A percentile compares a stretch with the other conserved stretches of the same genome.
Evolutionary conservation across 805 yeast genomes (phyloP).

Genomic region (Jamesozyma jinghongensis): DNA sequence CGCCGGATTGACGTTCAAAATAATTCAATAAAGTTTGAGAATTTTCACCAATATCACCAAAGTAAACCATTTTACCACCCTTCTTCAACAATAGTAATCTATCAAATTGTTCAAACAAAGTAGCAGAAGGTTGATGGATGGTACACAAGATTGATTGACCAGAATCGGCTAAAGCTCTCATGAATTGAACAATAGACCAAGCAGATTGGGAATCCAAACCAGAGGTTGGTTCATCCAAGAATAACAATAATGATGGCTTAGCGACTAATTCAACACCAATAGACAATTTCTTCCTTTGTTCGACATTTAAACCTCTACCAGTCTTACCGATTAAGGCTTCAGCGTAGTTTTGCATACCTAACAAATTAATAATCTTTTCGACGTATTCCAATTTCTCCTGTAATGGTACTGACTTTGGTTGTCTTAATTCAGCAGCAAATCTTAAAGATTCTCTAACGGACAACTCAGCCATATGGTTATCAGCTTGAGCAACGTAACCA

Average conservation of each 20-base stretch:
- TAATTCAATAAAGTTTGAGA: constrained; percentile 50
- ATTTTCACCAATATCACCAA: constrained; percentile 68
- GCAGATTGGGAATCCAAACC: constrained; percentile 60
- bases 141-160: constrained; percentile 74
- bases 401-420: constrained; percentile 47
- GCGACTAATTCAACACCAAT: constrained; percentile 69
- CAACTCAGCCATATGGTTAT: constrained; percentile 56
- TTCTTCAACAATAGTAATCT: constrained; percentile 55
- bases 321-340: constrained; percentile 75
- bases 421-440: constrained; percentile 66
- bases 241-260: constrained; percentile 52
- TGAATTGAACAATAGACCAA: constrained; percentile 60
- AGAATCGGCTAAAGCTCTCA: constrained; percentile 57
- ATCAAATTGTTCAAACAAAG: constrained; percentile 58
- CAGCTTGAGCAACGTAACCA: constrained; percentile 79
- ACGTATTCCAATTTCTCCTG: constrained; percentile 59
- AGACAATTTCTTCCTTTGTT: constrained; percentile 57
- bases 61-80: constrained; percentile 76
- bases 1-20: constrained; percentile 67
- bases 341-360: constrained; percentile 62
- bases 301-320: constrained; percentile 64
- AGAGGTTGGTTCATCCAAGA: constrained; percentile 67
- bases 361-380: constrained; percentile 53
- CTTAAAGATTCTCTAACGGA: constrained; percentile 69
- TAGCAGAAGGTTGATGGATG: constrained; percentile 71